Evolutionary conservation across 192 early-diverging fungal species (phyloP).

Genomic region (Umbelopsis ramanniana): DNA sequence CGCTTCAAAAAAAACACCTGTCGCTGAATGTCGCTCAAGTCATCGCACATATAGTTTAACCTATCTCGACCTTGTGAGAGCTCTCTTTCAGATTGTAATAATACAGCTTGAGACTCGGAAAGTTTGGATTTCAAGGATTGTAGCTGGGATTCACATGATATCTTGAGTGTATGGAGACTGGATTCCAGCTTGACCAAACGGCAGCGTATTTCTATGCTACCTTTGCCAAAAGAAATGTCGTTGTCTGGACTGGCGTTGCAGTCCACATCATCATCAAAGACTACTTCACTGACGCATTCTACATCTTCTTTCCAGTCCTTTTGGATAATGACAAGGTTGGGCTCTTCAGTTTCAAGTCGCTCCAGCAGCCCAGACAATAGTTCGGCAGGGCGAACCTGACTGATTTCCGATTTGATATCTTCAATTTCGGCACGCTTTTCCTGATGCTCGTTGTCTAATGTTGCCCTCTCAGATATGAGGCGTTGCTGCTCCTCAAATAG

Average conservation of each 20-base stretch:
- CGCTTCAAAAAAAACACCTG: constrained; percentile 48
- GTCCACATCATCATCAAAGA: constrained; percentile 18
- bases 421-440: constrained; percentile 37
- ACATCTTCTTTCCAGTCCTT: constrained; percentile 43
- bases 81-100: constrained; percentile 47
- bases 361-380: constrained; percentile 50
- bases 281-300: constrained; percentile 19
- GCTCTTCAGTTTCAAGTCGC: constrained; percentile 35
- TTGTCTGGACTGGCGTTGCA: constrained; percentile 28
- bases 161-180: constrained; percentile 47
- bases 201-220: constrained; percentile 41
- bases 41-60: constrained; percentile 47
- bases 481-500: constrained; percentile 40
- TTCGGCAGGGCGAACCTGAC: constrained; percentile 49
- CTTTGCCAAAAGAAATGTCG: constrained; percentile 5
- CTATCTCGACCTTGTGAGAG: constrained; percentile 45
- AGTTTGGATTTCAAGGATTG: constrained; percentile 38
- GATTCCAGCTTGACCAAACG: constrained; percentile 45
- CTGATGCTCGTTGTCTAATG: constrained; percentile 46
- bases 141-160: constrained; percentile 41
- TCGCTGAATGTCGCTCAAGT: constrained; percentile 49
- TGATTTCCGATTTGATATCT: constrained; percentile 40
- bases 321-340: constrained; percentile 23
- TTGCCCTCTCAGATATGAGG: constrained; percentile 41
- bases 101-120: constrained; percentile 42